Evolutionary conservation across 495 filamentous ascomycete genomes (phyloP), one percentile per base, ranked within the genome.

Genomic region (Penicillium chermesinum): DNA sequence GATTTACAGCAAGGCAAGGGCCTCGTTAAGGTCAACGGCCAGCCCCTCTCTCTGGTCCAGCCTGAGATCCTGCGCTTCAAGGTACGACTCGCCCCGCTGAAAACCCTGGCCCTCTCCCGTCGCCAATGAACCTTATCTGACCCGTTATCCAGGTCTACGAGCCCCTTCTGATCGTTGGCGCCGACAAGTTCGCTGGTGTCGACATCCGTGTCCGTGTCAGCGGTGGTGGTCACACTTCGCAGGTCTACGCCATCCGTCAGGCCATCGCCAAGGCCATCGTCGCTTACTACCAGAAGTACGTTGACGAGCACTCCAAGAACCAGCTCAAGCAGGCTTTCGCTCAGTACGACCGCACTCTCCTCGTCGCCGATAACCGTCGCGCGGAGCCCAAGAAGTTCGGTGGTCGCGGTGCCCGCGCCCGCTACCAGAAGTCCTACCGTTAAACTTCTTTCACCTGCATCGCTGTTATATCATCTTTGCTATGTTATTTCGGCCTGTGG

Each of bases 221-320:
- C 58, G 93, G 93, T 72, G 93, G 93, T 84, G 93, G 93, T 77
- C 94, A 97, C 81, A 87, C 88, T 52, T 97, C 93, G 17, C 93
- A 97, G 74, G 82, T 98, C 75, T 98, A 97, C 78, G 93, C 93
- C 62, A 89, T 95, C 78, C 90, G 93, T 62, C 93, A 98, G 81
- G 91, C 94, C 56, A 97, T 98, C 73, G 83, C 91, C 75, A 98
- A 98, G 81, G 88, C 86, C 63, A 88, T 95, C 58, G 88, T 98
- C 65, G 91, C 93, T 72, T 98, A 97, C 86, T 97, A 96, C 86
- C 93, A 96, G 83, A 98, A 98, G 80, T 98, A 84, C 78, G 88
- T 98, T 72, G 93, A 98, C 68, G 93, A 98, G 85, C 89, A 97
- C 84, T 85, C 86, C 78, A 98, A 98, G 88, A 98, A 96, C 84